A percentile compares a stretch with the other conserved stretches of the same genome.
phyloP scores from a whole-genome alignment of 352 stramenopile species.

The Phytopythium helicoides region DNA sequence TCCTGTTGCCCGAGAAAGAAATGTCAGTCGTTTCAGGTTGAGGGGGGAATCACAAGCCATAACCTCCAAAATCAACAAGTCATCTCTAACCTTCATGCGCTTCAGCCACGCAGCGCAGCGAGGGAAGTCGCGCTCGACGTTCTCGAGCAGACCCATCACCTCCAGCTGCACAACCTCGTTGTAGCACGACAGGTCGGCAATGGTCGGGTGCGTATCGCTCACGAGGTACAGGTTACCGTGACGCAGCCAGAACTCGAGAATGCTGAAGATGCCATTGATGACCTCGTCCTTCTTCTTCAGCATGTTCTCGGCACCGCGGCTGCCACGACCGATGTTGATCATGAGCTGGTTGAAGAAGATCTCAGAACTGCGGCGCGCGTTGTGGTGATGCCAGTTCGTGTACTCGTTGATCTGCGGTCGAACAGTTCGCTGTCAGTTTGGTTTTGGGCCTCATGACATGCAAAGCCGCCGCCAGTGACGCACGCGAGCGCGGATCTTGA shows the following conservation, averaged over 20 bases:
- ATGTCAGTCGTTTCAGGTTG: no score
- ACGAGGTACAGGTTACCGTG: constrained; percentile 57
- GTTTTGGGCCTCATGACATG: not conserved
- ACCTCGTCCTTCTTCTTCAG: constrained; percentile 53
- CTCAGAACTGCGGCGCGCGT: constrained; percentile 51
- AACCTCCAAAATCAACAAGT: no score
- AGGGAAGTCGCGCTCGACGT: constrained; percentile 52
- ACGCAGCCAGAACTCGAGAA: constrained; percentile 68
- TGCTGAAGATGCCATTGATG: constrained; percentile 48
- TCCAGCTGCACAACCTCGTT: constrained; percentile 72
- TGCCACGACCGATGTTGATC: constrained; percentile 47
- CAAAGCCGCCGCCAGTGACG: constrained; percentile 3
- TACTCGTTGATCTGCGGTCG: constrained; percentile 64
- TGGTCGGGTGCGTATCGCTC: constrained; percentile 46
- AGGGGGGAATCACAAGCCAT: no score
- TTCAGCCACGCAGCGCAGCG: constrained; percentile 52
- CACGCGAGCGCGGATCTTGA: constrained; percentile 61
- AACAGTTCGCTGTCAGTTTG: not conserved
- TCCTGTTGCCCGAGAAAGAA: no score
- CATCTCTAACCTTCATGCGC: constrained; percentile 83
- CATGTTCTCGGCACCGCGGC: constrained; percentile 37
- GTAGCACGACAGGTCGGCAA: constrained; percentile 72
- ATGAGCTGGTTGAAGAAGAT: constrained; percentile 66
- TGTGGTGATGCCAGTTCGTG: constrained; percentile 77
- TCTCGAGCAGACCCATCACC: constrained; percentile 52